phyloP scores from a whole-genome alignment of 176 grass and related monocot genomes.

The Olyra latifolia region DNA sequence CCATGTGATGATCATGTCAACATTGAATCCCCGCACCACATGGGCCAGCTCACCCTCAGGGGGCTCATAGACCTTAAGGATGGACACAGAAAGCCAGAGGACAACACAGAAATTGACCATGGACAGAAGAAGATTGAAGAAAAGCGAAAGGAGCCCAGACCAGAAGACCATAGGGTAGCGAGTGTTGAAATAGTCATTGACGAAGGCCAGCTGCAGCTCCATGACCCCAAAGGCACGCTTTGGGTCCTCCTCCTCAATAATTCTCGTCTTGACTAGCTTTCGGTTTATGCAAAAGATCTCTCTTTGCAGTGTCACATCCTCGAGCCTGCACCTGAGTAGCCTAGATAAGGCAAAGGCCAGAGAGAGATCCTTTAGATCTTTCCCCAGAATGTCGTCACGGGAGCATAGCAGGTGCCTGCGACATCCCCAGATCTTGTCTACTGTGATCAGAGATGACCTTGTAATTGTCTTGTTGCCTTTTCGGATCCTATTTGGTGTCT shows the following conservation, averaged over 20 bases:
- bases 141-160: background rate
- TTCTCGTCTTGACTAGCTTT: background rate
- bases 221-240: background rate
- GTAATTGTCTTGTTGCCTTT: too few relatives aligned
- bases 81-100: background rate
- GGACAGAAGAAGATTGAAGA: background rate
- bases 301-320: background rate
- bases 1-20: conserved; percentile 23
- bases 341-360: conserved; percentile 1
- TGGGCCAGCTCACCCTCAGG: background rate
- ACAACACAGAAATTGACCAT: background rate
- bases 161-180: conserved; percentile 19
- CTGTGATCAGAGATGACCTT: background rate
- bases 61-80: background rate
- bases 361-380: conserved; percentile 8
- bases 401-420: background rate
- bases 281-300: background rate
- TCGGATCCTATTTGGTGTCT: too few relatives aligned
- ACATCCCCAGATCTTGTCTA: conserved; percentile 19
- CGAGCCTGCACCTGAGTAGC: background rate
- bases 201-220: background rate
- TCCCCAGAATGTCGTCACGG: rapidly evolving
- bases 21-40: background rate
- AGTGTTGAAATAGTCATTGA: conserved; percentile 10
- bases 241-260: background rate